These are phyloP conservation scores for Alternaria consortialis DNA, from an alignment of 2,329 filamentous ascomycete species.

Conservation along the genomic window DNA sequence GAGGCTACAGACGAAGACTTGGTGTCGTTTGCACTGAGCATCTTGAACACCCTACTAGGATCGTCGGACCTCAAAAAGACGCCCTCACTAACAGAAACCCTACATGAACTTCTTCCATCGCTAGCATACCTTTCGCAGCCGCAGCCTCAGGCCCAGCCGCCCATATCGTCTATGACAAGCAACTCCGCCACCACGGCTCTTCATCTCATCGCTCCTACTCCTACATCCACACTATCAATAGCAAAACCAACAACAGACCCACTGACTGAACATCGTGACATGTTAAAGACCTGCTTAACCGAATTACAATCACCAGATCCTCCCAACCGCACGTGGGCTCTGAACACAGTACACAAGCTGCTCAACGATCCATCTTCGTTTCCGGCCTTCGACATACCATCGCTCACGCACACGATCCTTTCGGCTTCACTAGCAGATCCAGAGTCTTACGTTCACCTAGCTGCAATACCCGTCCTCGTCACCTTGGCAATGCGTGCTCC, in stretches of 20 bases:
- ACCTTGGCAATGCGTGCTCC: constrained; percentile 70
- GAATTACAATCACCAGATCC: constrained; percentile 48
- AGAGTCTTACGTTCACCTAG: constrained; percentile 76
- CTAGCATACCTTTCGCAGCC: constrained; percentile 37
- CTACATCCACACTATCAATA: constrained; percentile 43
- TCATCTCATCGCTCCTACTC: constrained; percentile 63
- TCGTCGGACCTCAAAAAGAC: constrained; percentile 47
- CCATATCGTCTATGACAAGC: constrained; percentile 29
- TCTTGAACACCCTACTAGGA: constrained; percentile 49
- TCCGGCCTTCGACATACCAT: constrained; percentile 71
- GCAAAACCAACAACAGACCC: constrained; percentile 43
- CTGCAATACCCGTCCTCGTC: constrained; percentile 71
- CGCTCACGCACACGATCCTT: constrained; percentile 70
- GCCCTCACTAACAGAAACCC: constrained; percentile 24
- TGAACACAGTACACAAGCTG: constrained; percentile 53
- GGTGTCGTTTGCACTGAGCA: constrained; percentile 52
- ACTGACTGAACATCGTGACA: constrained; percentile 57
- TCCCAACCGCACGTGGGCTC: constrained; percentile 50
- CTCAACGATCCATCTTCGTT: constrained; percentile 61
- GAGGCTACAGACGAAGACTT: constrained; percentile 43
- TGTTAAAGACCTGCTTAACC: constrained; percentile 31
- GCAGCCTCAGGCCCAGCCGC: background rate
- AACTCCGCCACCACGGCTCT: constrained; percentile 52
- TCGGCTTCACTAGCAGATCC: constrained; percentile 70
- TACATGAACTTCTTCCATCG: constrained; percentile 21